These are phyloP conservation scores for Alternaria gansuensis DNA, from an alignment of 2,329 filamentous ascomycete genomes.

Conservation along the genomic window DNA sequence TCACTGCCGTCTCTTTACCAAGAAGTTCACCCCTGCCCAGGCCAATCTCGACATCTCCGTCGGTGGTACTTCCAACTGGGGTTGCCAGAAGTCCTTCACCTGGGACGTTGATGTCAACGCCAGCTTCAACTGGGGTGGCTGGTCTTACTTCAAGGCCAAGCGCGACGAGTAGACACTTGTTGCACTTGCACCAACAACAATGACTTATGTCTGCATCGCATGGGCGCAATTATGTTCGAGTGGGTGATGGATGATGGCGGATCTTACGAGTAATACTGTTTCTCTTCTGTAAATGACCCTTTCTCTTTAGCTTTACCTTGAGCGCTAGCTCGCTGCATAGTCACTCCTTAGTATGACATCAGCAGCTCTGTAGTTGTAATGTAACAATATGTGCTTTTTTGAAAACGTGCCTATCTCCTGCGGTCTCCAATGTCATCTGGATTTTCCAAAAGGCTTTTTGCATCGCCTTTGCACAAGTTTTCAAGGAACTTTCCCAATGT, in stretches of 20 bases:
- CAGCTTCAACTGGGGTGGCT: constrained; percentile 34
- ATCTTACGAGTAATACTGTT: constrained; percentile 9
- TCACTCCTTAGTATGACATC: constrained; percentile 19
- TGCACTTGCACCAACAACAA: constrained; percentile 6
- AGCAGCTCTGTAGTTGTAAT: constrained; percentile 14
- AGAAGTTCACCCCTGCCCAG: constrained; percentile 31
- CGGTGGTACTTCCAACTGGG: constrained; percentile 25
- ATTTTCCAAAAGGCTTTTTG: not conserved
- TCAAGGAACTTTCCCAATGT: not conserved
- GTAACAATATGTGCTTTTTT: constrained; percentile 13
- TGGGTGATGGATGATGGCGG: constrained; percentile 2
- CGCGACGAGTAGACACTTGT: constrained; percentile 21
- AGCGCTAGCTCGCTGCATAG: constrained; percentile 12
- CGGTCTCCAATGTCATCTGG: rapidly evolving
- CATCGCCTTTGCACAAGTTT: not conserved
- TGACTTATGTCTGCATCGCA: constrained; percentile 8
- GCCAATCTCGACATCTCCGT: constrained; percentile 34
- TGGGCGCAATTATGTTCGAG: not conserved
- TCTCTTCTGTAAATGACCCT: constrained; percentile 11
- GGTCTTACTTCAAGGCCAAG: constrained; percentile 14
- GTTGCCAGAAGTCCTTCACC: constrained; percentile 39
- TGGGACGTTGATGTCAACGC: constrained; percentile 35
- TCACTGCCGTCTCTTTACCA: constrained; percentile 41
- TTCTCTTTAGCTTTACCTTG: constrained; percentile 18
- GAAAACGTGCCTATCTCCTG: not conserved